These are phyloP conservation scores for Hymenochaete sp. DNA, from an alignment of 1,284 basidiomycete genomes.

Conservation along the genomic window DNA sequence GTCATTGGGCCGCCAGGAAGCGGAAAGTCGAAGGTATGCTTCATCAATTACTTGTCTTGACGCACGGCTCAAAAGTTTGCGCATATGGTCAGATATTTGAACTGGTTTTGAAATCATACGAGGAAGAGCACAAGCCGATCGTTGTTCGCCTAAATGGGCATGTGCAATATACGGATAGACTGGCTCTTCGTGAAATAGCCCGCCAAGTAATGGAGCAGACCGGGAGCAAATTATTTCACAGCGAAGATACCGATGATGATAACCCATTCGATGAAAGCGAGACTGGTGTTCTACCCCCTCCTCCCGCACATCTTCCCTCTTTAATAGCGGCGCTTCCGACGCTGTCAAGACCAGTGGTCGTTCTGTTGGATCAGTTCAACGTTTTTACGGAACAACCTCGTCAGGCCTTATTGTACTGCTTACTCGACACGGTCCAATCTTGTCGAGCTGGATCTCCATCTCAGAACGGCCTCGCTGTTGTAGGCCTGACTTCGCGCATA, in stretches of 20 bases:
- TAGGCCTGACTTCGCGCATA: constrained; percentile 76
- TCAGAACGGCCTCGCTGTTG: constrained; percentile 66
- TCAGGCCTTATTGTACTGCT: constrained; percentile 82
- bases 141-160: constrained; percentile 80
- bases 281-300: constrained; percentile 36
- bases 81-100: constrained; percentile 45
- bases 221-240: constrained; percentile 29
- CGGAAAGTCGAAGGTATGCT: constrained; percentile 71
- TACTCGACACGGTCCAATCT: constrained; percentile 75
- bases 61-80: not conserved
- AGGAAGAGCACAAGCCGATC: constrained; percentile 41
- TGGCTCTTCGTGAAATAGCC: constrained; percentile 90
- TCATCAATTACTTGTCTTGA: not conserved
- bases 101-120: constrained; percentile 38
- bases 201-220: constrained; percentile 69
- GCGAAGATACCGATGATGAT: constrained; percentile 24
- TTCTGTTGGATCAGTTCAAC: constrained; percentile 87
- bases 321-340: constrained; percentile 73
- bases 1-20: constrained; percentile 75
- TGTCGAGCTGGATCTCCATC: constrained; percentile 43
- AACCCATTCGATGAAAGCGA: constrained; percentile 31
- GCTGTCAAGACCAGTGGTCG: constrained; percentile 67
- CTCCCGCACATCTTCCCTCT: constrained; percentile 71
- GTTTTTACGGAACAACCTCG: constrained; percentile 83
- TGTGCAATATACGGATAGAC: constrained; percentile 73